Percentiles rank a stretch among this genome's conserved stretches.
These are phyloP conservation scores for Pelargonium fulgidum DNA, from an alignment of 441 rosid genomes.

Conservation along the genomic window DNA sequence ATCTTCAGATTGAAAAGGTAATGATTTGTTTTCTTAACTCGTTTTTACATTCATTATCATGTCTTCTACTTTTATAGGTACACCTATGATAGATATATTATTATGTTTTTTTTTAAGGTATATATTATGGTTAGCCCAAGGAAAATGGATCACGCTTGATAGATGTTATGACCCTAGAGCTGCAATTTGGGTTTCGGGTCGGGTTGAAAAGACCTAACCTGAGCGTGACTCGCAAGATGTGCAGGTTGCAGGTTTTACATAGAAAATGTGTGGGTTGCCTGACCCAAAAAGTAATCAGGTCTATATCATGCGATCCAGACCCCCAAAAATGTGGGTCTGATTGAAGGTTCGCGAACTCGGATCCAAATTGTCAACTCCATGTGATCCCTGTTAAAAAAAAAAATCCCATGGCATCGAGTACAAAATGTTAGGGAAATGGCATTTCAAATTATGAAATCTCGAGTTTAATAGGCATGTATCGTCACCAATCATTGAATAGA, in stretches of 20 bases:
- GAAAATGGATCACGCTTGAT: background rate
- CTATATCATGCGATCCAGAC: no score
- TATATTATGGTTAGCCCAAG: background rate
- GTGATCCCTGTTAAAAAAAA: no score
- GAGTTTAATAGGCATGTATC: background rate
- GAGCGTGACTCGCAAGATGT: no score
- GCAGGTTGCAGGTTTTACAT: no score
- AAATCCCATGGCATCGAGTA: background rate
- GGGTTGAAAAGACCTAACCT: no score
- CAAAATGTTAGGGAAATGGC: background rate
- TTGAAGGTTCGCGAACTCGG: no score
- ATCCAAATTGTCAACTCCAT: no score
- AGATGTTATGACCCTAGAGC: background rate
- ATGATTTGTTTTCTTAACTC: conserved; percentile 5
- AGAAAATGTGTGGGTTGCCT: no score
- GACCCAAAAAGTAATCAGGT: no score
- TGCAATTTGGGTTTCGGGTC: no score
- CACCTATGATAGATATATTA: background rate
- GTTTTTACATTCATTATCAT: background rate
- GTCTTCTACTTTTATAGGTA: background rate
- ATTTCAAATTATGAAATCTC: background rate
- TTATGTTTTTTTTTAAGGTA: no score
- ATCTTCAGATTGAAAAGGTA: conserved; percentile 64
- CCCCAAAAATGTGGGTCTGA: no score
- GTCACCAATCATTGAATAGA: background rate